These are phyloP conservation scores for Yamadazyma spencermartinsiae DNA, from an alignment of 1,139 yeast species.

Conservation along the genomic window DNA sequence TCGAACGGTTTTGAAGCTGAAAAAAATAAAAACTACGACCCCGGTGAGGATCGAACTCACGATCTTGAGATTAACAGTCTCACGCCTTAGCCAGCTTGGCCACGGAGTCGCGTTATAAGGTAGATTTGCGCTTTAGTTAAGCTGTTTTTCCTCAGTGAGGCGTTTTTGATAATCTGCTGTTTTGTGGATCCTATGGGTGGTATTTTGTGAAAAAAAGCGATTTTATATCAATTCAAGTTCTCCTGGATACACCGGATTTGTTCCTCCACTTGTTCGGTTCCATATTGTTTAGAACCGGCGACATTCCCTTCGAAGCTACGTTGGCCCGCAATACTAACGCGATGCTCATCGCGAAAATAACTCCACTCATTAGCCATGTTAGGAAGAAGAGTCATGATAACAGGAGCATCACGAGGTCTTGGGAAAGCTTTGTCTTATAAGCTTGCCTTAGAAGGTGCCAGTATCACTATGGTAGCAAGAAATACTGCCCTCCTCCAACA, in stretches of 20 bases:
- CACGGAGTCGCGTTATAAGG: constrained; percentile 29
- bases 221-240: too few species aligned
- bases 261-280: too few species aligned
- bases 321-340: too few species aligned
- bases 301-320: too few species aligned
- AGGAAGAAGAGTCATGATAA: constrained; percentile 53
- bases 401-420: constrained; percentile 88
- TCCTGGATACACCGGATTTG: too few species aligned
- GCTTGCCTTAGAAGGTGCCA: constrained; percentile 63
- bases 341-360: background rate
- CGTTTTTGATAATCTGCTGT: too few species aligned
- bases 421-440: constrained; percentile 66
- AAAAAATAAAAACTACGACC: constrained; percentile 25
- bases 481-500: constrained; percentile 36
- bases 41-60: constrained; percentile 44
- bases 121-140: background rate
- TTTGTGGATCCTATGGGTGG: too few species aligned
- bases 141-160: too few species aligned
- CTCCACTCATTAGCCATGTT: too few species aligned
- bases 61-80: constrained; percentile 45
- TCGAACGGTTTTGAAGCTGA: too few species aligned
- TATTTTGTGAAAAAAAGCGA: too few species aligned
- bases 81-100: constrained; percentile 48
- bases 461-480: constrained; percentile 63
- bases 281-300: too few species aligned